Base-by-base conservation (phyloP, 2,329 filamentous ascomycete species). In the Parastagonospora avenae region DNA sequence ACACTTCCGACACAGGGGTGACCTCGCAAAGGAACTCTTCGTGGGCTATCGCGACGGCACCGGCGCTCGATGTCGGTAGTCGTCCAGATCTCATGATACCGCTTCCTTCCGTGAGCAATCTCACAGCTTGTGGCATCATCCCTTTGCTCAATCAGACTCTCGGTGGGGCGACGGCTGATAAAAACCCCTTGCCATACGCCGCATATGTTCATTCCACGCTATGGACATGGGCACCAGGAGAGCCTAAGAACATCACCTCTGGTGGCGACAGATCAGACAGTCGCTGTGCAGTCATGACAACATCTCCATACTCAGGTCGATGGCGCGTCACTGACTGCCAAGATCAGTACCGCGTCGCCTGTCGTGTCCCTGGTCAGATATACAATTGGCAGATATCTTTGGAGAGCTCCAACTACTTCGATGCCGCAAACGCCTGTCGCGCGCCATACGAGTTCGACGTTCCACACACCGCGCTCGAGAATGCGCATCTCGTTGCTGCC, bases 401-500 rank as follows among this genome's bases (percentile, higher is more conserved):
- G 4, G 59, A 71, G 3, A 53, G 67, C 0, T 73, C 74, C 2
- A 63, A 74, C 7, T 86, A 81, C 60, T 70, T 70, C 35, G 76
- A 78, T 2, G 70, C 73, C 2, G 55, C 76, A 2, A 68, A 62
- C 2, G 64, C 74, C 4, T 89, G 86, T 66, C 77, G 77, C 0
- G 48, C 70, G 1, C 72, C 75, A 15, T 77, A 77, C n/a, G 66
- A 48, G 2, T 87, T 89, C 61, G 74, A 77, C 28, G 78, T 82
- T 1, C 86, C 86, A 0, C 79, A 83, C 32, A 87, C 84, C 0
- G 80, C 82, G 2, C 76, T 89, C 2, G 86, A 89, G 64, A 88
- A 88, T 56, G 74, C 74, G 2, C 85, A 86, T 62, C 74, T 89
- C 29, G 75, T 63, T 48, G 74, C 55, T 50, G 71, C 55, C 2